Base-by-base conservation (phyloP, 1,139 yeast genomes). In the Wickerhamiella infanticola region DNA sequence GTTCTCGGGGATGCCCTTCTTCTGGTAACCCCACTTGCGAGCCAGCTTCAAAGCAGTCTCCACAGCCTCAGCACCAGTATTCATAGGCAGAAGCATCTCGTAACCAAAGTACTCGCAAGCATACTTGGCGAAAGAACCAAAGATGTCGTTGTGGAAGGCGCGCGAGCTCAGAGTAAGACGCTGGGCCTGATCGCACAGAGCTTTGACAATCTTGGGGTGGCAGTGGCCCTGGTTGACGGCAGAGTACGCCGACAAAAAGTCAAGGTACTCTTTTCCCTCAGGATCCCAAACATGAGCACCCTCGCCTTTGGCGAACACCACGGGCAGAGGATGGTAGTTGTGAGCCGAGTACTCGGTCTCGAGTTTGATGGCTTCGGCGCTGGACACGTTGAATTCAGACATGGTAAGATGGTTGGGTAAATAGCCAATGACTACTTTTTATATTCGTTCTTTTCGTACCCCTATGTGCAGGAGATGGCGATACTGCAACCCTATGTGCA, bases 261-360 rank as follows among this genome's bases (percentile, higher is more conserved):
- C 97, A 54, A 86, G 68, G 53, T 63, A 65, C 50, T 64, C 57
- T 39, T 56, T 60, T 51, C 95, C 96, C 65, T 88, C 97, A 9
- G 97, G 96, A 61, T 90, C 97, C 96, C 96, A 88, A 36, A 90
- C 96, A 53, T 83, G 83, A 35, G 96, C 95, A 44, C 97, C 97
- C 51, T 65, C 55, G 23, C 95, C 97, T 61, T 73, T 79, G 57
- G 83, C 72, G 66, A 88, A 81, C 13, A 90, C 97, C 51, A 88
- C 96, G 9, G 98, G 97, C 54, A 88, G 69, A 47, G 98, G 97
- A 65, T 86, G 96, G 68, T 88, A 88, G 71, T 90, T 88, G 69
- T 88, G 96, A 26, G 97, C 98, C 43, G 95, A 85, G 68, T 81
- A 85, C 52, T 81, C 67, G 49, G 74, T 66, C 66, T 88, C 96